A percentile compares a stretch with the other conserved stretches of the same genome.
Evolutionary conservation across 2,329 filamentous ascomycete species (phyloP).

Genomic region (Thielaviopsis euricoi): DNA sequence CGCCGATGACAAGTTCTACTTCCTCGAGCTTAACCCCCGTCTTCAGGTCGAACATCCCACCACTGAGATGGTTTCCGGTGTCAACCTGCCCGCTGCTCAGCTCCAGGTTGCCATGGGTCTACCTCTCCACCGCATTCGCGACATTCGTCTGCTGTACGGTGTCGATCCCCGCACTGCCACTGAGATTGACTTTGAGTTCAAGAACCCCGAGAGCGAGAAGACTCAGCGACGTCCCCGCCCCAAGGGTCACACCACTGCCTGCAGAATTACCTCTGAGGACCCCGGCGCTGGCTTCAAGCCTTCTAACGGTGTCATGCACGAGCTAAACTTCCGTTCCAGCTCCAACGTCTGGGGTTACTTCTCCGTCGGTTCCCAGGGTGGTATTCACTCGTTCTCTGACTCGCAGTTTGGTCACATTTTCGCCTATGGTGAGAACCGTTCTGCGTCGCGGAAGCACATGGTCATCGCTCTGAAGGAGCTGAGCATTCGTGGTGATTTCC

Average conservation of each 20-base stretch:
- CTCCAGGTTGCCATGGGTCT: constrained; percentile 98
- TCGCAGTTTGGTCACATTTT: constrained; percentile 99
- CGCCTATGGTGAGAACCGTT: constrained; percentile 93
- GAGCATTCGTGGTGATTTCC: constrained; percentile 98
- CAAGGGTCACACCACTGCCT: constrained; percentile 94
- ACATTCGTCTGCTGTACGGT: constrained; percentile 91
- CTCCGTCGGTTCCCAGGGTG: constrained; percentile 89
- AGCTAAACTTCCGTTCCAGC: constrained; percentile 95
- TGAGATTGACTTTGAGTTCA: constrained; percentile 94
- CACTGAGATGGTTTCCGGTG: constrained; percentile 97
- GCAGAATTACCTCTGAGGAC: constrained; percentile 97
- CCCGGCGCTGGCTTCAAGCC: constrained; percentile 99
- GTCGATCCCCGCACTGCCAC: constrained; percentile 75
- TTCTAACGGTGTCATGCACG: constrained; percentile 96
- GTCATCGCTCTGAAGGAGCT: constrained; percentile 95
- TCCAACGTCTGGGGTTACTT: constrained; percentile 99
- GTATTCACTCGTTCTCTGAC: constrained; percentile 98
- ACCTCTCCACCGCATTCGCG: constrained; percentile 82
- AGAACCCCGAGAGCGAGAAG: constrained; percentile 63
- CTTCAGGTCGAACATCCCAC: constrained; percentile 98
- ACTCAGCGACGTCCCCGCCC: constrained; percentile 80
- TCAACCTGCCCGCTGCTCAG: constrained; percentile 92
- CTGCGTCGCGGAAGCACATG: constrained; percentile 96
- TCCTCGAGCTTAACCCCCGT: constrained; percentile 95
- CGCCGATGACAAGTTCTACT: constrained; percentile 97